Evolutionary conservation across 2,329 filamentous ascomycete genomes (phyloP), one percentile per base, ranked within the genome.

Genomic region (Colletotrichum musae): DNA sequence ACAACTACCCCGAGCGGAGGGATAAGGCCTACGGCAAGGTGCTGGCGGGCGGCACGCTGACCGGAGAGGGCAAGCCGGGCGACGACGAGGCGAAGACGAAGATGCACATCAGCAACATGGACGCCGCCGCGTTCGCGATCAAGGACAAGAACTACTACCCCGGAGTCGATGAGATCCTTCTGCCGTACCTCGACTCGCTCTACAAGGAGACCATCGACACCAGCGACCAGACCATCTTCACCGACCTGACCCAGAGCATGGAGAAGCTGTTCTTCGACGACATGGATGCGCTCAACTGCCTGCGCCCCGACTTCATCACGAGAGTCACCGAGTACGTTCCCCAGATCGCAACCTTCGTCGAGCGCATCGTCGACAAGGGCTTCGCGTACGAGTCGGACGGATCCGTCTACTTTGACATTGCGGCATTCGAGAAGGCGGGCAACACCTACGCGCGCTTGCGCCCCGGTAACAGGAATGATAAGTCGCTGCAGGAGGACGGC

Each of bases 361-460:
- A 95, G 75, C 90, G 88, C 72, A 93, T 97, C 65, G 89, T 97
- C 24, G 84, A 92, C 59, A 97, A 97, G 77, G 92, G 93, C 0
- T 98, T 95, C 74, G 95, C 92, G 2, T 98, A 98, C 73, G 87
- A 89, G 75, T 82, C 86, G 0, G 93, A 96, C 74, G 95, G 94
- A 0, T 97, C 94, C 0, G 94, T 98, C 0, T 98, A 98, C 80
- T 98, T 98, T 72, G 95, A 98, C 75, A 98, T 97, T 72, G 85
- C 87, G 5, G 89, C 93, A 0, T 98, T 97, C 76, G 94, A 98
- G 78, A 89, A 90, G 73, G 90, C 89, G 0, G 94, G 95, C 0
- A 94, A 97, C 78, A 88, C 90, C 2, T 98, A 98, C 77, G 94
- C 95, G 4, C 88, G 94, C 61, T 83, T 98, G 28, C 91, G 95